phyloP scores from a whole-genome alignment of 1,284 basidiomycete genomes.

The Apiotrichum gracile region DNA sequence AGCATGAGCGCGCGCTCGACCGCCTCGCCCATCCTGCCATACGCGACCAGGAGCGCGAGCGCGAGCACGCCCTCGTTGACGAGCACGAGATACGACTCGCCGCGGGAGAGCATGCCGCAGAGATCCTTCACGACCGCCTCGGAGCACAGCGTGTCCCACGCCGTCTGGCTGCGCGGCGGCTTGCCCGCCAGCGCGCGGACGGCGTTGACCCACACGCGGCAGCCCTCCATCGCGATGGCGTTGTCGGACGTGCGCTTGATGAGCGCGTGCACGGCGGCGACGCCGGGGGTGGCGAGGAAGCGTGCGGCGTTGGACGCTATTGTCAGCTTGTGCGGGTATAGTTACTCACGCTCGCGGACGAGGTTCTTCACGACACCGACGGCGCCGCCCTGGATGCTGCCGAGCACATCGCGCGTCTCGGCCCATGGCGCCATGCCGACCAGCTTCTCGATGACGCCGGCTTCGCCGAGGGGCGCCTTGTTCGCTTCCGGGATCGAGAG shows the following conservation, averaged over 20 bases:
- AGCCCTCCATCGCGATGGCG: conserved; percentile 75
- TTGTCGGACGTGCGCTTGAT: conserved; percentile 72
- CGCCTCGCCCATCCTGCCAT: conserved; percentile 36
- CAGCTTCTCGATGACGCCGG: conserved; percentile 60
- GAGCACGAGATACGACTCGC: conserved; percentile 72
- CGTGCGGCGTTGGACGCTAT: conserved; percentile 8
- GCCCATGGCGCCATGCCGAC: conserved; percentile 65
- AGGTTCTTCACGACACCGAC: conserved; percentile 86
- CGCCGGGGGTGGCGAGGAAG: conserved; percentile 17
- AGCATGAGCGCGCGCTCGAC: background rate
- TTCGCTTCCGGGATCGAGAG: conserved; percentile 66
- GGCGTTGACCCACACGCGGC: conserved; percentile 42
- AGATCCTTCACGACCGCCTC: conserved; percentile 58
- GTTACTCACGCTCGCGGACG: conserved; percentile 7
- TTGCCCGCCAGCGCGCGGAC: conserved; percentile 11
- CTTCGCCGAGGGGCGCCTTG: conserved; percentile 58
- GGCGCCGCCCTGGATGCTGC: conserved; percentile 78
- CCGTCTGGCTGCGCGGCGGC: conserved; percentile 43
- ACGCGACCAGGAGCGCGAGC: conserved; percentile 59
- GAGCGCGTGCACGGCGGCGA: conserved; percentile 67
- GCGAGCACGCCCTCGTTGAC: conserved; percentile 86
- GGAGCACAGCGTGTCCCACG: conserved; percentile 56
- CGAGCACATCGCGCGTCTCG: conserved; percentile 66
- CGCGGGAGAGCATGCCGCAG: conserved; percentile 65
- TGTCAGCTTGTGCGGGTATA: background rate